Conservation (phyloP, 2,329 filamentous ascomycete genomes). For the Beauveria pseudobassiana region DNA sequence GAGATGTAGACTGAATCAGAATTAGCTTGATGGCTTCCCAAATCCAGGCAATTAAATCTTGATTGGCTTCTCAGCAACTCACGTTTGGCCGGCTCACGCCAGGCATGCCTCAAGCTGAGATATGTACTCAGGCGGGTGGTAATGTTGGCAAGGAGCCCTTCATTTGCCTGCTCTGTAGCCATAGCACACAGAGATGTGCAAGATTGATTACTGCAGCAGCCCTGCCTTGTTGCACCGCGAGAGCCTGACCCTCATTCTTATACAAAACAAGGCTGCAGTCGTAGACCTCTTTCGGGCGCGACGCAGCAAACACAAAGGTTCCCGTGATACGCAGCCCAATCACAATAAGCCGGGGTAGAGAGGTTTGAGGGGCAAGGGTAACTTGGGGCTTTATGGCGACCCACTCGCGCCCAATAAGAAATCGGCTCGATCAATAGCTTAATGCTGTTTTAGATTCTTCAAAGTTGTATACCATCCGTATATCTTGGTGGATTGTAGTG, state of each 20-base stretch:
- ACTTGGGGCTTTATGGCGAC: not conserved
- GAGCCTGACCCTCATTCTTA: not conserved
- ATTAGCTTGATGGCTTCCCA: too few species aligned
- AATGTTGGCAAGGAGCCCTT: not conserved
- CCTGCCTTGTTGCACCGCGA: not conserved
- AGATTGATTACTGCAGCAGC: not conserved
- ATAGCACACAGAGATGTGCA: not conserved
- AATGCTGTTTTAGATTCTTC: too few species aligned
- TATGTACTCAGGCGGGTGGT: not conserved
- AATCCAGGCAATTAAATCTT: too few species aligned
- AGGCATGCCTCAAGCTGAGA: not conserved
- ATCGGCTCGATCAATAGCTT: not conserved
- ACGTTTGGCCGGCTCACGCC: not conserved
- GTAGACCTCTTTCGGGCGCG: not conserved
- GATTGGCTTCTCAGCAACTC: not conserved
- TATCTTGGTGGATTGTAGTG: not conserved
- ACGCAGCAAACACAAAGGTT: not conserved
- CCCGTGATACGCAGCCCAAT: not conserved
- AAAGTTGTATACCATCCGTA: too few species aligned
- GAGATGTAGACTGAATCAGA: not conserved
- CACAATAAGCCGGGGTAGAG: too few species aligned
- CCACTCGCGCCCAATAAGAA: not conserved
- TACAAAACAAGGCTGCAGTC: not conserved
- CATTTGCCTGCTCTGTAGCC: not conserved
- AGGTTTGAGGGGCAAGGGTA: too few species aligned